Evolutionary conservation across 2,329 filamentous ascomycete species (phyloP), one percentile per base, ranked within the genome.

Genomic region (Pseudogymnoascus verrucosus): DNA sequence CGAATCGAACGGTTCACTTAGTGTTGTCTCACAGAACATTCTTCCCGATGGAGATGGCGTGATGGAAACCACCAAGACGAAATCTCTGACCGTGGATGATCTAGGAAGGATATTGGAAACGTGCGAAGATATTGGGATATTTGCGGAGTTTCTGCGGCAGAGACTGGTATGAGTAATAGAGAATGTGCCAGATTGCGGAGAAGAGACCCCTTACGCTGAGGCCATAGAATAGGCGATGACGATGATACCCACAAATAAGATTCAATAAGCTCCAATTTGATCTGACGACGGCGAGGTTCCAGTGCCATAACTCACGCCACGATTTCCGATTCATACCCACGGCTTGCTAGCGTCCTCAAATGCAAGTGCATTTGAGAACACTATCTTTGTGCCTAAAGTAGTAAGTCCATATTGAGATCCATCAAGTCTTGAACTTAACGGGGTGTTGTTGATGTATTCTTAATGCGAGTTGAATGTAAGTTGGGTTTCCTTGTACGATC

Each of bases 41-140:
- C 26, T 74, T 4, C 16, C 57, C 2, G 69, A 65, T 11, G 64
- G 67, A 59, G 66, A 67, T 40, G 31, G 16, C 62, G 61, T 40
- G 64, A 40, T 37, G 16, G 47, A n/a, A 42, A 44, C 5, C 66
- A 62, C 28, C 34, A 62, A 47, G 60, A 66, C 62, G 5, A 69
- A 64, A 16, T 23, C 28, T 11, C 60, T 72, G 19, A 68, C 63
- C 1, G 64, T 70, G 5, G 75, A 71, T 66, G 74, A 74, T 67
- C 47, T 82, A 63, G 77, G 72, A 1, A 74, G 69, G 63, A 80
- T 77, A 62, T 64, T 84, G 64, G 79, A 81, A 61, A 67, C 79
- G 3, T 76, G 73, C 64, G 80, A 77, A 37, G 78, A 83, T 72
- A 65, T 84, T 44, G 78, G 79, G 0, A 72, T 82, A 26, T 84